Evolutionary conservation across 2,329 filamentous ascomycete species (phyloP).

Genomic region (Hypomyces rosellus): DNA sequence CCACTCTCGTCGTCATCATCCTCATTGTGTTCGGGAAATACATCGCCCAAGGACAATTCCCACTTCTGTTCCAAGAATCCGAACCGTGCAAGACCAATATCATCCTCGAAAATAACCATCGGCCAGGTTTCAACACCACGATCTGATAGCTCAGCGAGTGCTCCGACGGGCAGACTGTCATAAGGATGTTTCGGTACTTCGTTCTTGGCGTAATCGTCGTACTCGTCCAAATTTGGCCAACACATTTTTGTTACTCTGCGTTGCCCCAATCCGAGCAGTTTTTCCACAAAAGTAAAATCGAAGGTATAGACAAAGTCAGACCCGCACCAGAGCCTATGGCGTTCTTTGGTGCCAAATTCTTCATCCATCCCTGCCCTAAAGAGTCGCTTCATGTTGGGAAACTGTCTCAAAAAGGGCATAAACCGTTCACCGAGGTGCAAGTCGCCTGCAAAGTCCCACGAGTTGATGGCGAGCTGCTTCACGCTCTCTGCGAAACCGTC

Average conservation of each 20-base stretch:
- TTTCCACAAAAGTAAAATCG: slow-evolving; percentile 21
- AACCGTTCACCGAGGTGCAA: neutral
- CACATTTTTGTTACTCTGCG: slow-evolving; percentile 21
- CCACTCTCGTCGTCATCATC: slow-evolving; percentile 12
- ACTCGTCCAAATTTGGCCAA: slow-evolving; percentile 28
- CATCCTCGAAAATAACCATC: slow-evolving; percentile 25
- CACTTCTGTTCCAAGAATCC: slow-evolving; percentile 12
- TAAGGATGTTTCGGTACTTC: slow-evolving; percentile 15
- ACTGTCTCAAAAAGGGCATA: slow-evolving; percentile 7
- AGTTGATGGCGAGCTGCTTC: slow-evolving; percentile 22
- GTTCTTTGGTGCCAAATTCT: neutral
- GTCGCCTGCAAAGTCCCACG: slow-evolving; percentile 2
- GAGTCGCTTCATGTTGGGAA: slow-evolving; percentile 22
- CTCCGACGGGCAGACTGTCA: neutral
- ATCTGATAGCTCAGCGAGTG: neutral
- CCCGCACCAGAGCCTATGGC: slow-evolving; percentile 25
- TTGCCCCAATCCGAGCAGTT: slow-evolving; percentile 18
- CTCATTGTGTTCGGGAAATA: neutral
- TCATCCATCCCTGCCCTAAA: slow-evolving; percentile 14
- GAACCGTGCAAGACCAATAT: slow-evolving; percentile 13
- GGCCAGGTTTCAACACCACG: slow-evolving; percentile 22
- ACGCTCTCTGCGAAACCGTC: slow-evolving; percentile 24
- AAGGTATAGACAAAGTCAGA: slow-evolving; percentile 24
- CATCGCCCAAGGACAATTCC: neutral
- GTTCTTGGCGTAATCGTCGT: slow-evolving; percentile 23